Evolutionary conservation across 2,329 filamentous ascomycete genomes (phyloP).

Genomic region (Fusarium proliferatum): DNA sequence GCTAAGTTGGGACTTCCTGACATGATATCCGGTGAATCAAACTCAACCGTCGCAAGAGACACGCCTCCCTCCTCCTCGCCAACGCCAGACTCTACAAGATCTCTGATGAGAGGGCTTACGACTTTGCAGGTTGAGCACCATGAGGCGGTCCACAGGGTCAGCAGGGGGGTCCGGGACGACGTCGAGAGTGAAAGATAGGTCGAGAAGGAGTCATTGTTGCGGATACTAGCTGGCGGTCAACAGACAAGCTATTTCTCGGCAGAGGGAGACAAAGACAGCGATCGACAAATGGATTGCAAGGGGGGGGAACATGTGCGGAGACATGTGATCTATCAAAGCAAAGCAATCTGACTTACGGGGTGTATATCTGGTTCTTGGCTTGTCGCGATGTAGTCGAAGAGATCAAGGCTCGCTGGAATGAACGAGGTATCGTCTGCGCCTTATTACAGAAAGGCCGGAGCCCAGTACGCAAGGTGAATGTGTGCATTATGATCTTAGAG

Average conservation of each 20-base stretch:
- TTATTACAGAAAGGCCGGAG: constrained; percentile 22
- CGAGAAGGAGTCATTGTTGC: constrained; percentile 64
- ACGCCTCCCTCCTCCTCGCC: constrained; percentile 68
- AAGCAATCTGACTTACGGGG: constrained; percentile 46
- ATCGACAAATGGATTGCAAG: constrained; percentile 39
- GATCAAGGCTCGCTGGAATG: constrained; percentile 29
- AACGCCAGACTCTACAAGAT: constrained; percentile 61
- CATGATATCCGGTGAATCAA: constrained; percentile 69
- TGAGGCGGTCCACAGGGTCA: constrained; percentile 70
- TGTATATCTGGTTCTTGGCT: constrained; percentile 51
- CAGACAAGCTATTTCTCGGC: constrained; percentile 17
- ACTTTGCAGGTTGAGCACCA: constrained; percentile 66
- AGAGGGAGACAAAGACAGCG: constrained; percentile 12
- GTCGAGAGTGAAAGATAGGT: constrained; percentile 67
- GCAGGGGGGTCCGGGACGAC: constrained; percentile 64
- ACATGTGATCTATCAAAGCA: constrained; percentile 21
- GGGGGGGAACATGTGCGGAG: constrained; percentile 15
- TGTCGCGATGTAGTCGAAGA: constrained; percentile 41
- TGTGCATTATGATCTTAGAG: constrained; percentile 3
- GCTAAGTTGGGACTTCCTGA: constrained; percentile 54
- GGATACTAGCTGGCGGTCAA: constrained; percentile 57
- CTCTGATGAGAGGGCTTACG: constrained; percentile 60
- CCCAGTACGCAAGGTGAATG: background rate
- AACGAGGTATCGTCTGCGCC: background rate
- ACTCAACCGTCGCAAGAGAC: constrained; percentile 64